Base-by-base conservation (phyloP, 169 alveolate species). In the Perkinsus olseni region DNA sequence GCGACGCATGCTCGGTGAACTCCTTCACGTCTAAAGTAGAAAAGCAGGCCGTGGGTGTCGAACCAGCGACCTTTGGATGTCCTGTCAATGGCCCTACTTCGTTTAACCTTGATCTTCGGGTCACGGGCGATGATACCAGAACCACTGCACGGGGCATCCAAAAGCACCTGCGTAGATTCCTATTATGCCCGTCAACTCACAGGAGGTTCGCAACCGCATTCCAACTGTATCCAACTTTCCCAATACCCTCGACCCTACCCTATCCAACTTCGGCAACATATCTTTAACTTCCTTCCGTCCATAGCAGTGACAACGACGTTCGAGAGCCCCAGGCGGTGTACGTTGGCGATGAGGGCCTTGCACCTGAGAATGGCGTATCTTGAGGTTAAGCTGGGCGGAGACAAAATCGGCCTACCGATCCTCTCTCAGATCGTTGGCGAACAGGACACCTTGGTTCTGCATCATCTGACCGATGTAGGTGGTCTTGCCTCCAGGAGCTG, bases 101-200 rank as follows among this genome's bases (percentile, higher is more conserved):
- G 92, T 48, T 95, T 94, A 17, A 94, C 95, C 96, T 98, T 98
- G 50, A 98, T 97, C 24, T 98, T 96, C 0, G 98, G 98, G 93
- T 98, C 99, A 93, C 98, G 97, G 20, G 98, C 95, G 51, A 98
- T 97, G 94, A 98, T 97, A 39, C 99, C 99, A 39, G 97, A 93
- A 48, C 99, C 99, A 0, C 98, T 94, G 94, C 99, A 98, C 6
- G 99, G 99, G 8, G 99, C 99, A 93, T 98, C 99, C 38, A 98
- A 95, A 38, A 98, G 94, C 48, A 97, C 99, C 95, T 99, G 95
- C 50, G 3, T 40, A 40, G 11, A 40, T n/a, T n/a, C n/a, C n/a
- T n/a, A n/a, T n/a, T n/a, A n/a, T n/a, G n/a, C n/a, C n/a, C n/a
- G n/a, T n/a, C n/a, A n/a, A n/a, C n/a, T n/a, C n/a, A n/a, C n/a